Percentiles rank a stretch among this genome's conserved stretches.
Evolutionary conservation across 306 rosid species (phyloP).

Genomic region (Vicia villosa): DNA sequence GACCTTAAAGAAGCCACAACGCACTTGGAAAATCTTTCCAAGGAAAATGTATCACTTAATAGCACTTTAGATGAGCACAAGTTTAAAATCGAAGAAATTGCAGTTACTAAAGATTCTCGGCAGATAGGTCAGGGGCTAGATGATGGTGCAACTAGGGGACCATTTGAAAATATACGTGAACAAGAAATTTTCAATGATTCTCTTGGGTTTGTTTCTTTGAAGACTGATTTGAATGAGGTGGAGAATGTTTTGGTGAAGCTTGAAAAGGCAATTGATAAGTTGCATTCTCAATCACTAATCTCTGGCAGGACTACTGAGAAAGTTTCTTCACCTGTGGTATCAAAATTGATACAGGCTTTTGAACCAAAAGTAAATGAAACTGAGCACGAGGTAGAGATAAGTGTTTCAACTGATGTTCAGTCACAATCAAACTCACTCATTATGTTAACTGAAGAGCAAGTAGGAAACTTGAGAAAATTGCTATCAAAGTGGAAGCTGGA

Average conservation of each 20-base stretch:
- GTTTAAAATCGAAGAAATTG: conserved; percentile 54
- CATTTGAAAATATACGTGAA: conserved; percentile 40
- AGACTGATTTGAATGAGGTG: conserved; percentile 55
- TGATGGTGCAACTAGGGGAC: conserved; percentile 35
- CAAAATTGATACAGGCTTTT: conserved; percentile 87
- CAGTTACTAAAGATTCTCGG: conserved; percentile 41
- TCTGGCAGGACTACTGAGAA: conserved; percentile 50
- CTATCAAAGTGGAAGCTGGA: conserved; percentile 61
- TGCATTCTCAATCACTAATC: conserved; percentile 50
- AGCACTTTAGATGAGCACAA: conserved; percentile 59
- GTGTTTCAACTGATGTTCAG: conserved; percentile 40
- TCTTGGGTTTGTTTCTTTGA: conserved; percentile 59
- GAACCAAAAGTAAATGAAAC: conserved; percentile 65
- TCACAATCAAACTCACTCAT: conserved; percentile 50
- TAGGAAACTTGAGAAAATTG: conserved; percentile 58
- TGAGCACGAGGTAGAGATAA: conserved; percentile 59
- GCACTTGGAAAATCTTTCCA: conserved; percentile 62
- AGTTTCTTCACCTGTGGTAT: conserved; percentile 57
- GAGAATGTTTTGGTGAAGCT: conserved; percentile 60
- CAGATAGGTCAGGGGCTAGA: conserved; percentile 41
- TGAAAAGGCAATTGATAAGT: conserved; percentile 61
- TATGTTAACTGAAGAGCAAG: conserved; percentile 50
- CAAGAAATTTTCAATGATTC: conserved; percentile 54
- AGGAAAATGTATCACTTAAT: conserved; percentile 61
- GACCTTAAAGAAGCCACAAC: conserved; percentile 53